Evolutionary conservation across 1,284 basidiomycete species (phyloP), one percentile per base, ranked within the genome.

Genomic region (Kalmanozyma brasiliensis): DNA sequence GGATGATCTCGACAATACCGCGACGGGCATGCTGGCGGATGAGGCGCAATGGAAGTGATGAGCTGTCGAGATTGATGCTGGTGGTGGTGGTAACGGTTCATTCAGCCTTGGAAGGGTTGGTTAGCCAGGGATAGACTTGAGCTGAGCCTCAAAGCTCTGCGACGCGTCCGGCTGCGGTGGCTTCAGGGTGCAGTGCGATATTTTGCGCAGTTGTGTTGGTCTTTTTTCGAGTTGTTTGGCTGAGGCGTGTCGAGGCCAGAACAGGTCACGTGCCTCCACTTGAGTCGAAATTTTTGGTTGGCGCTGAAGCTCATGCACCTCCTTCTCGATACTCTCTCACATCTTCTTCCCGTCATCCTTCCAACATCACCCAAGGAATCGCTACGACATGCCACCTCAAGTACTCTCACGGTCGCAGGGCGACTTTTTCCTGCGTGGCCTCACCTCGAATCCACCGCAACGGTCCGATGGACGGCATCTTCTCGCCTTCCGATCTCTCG

Each of bases 351-450:
- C n/a, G n/a, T 20, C 8, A 17, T 19, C 4, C 36, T 3, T 20
- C 9, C n/a, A 17, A 17, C 36, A 8, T 37, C 4, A n/a, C 29
- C 8, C 33, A 38, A 20, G 20, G 10, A 26, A 16, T 10, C 1
- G 42, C 36, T 22, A 19, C 19, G 24, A 29, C 26, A 76, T 78
- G 74, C 51, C 74, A 1, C 69, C 68, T 10, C 71, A 72, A 7
- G 45, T 68, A 8, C 66, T 80, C 14, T 80, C 78, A n/a, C 61
- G 60, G 22, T 67, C 78, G 9, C 75, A 80, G 30, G 64, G 58
- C 42, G 69, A 67, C 55, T 79, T 72, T 48, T 70, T 79, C 41
- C 58, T 76, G 22, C 48, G 74, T 29, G 78, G 77, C 1, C 65
- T 80, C 20, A 56, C 65, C 4, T 60, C 68, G 9, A 34, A 62